Base-by-base conservation (phyloP, 108 stramenopile species). In the Pseudonitzschia pungens region DNA sequence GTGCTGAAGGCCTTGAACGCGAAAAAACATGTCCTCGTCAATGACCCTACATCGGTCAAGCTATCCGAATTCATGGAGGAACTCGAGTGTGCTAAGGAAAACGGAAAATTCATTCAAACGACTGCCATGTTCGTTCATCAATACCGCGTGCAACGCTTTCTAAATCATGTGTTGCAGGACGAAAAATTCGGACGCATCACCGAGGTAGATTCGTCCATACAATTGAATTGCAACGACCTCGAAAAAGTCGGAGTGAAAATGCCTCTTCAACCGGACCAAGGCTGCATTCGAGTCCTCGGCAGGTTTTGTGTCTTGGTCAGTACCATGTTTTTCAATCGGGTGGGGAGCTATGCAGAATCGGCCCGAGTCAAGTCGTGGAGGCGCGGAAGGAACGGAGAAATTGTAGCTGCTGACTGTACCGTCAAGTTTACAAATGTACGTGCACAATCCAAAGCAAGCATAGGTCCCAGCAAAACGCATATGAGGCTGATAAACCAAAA, bases 111-210 rank as follows among this genome's bases (percentile, higher is more conserved):
- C 65, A 70, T 92, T 24, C 83, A 86, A 80, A 85, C 84, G 40
- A 71, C 81, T 0, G 87, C 88, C 32, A 86, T 89, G 86, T 92
- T 89, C 72, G 77, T 89, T 32, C 86, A 92, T 75, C 81, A 85
- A 40, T 77, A 76, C 40, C 72, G 60, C 27, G 82, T 84, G 1
- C 66, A 79, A 57, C 57, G 57, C 36, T 83, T 92, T 66, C 48
- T 89, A 20, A 81, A 81, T n/a, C 78, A 62, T 8, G 80, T 81
- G 16, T 52, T 86, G 1, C 62, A 78, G 48, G 83, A 81, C 54
- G 68, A 75, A n/a, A 45, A 62, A 12, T 81, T 87, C 73, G 86
- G 86, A 59, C 53, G 53, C 64, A 75, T 88, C 66, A 68, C 71
- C 24, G 66, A 75, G 10, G 80, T 89, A 14, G 70, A 84, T 59